Percentiles rank a stretch among this genome's conserved stretches.
These are phyloP conservation scores for Tricholoma sp. DNA, from an alignment of 768 basidiomycete genomes.

Conservation along the genomic window DNA sequence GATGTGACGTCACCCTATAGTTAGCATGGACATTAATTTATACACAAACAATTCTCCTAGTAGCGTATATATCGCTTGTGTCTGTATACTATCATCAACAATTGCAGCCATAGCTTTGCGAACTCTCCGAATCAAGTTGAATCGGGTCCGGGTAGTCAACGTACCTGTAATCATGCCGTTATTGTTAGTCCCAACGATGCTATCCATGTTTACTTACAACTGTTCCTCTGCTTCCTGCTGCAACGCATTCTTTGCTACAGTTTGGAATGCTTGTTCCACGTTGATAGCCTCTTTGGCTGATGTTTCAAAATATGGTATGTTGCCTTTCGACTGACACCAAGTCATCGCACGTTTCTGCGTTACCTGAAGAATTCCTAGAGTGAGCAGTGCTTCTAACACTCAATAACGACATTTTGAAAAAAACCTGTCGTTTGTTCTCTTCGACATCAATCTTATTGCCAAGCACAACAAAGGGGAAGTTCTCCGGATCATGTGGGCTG, in stretches of 20 bases:
- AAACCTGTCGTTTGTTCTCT: conserved; percentile 94
- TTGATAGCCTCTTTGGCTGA: conserved; percentile 99
- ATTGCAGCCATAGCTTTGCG: conserved; percentile 89
- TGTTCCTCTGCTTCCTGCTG: conserved; percentile 97
- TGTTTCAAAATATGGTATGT: conserved; percentile 99
- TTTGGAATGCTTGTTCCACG: conserved; percentile 99
- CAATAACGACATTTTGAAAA: conserved; percentile 11
- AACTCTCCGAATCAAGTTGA: conserved; percentile 89
- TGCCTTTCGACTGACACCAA: conserved; percentile 99
- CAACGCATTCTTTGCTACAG: conserved; percentile 98
- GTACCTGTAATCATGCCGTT: conserved; percentile 50
- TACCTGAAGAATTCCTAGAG: conserved; percentile 49
- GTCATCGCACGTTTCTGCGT: conserved; percentile 99
- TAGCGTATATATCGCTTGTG: not conserved
- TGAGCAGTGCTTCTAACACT: conserved; percentile 5
- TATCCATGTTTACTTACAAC: conserved; percentile 48
- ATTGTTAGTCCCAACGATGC: conserved; percentile 12
- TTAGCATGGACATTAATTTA: conserved; percentile 1
- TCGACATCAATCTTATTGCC: conserved; percentile 99
- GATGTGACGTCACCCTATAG: conserved; percentile 2
- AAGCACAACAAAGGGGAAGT: conserved; percentile 98
- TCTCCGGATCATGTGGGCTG: conserved; percentile 97
- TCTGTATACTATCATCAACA: conserved; percentile 43
- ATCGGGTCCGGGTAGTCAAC: conserved; percentile 99
- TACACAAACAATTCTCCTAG: not conserved